These are phyloP conservation scores for Candida namnaoensis DNA, from an alignment of 805 yeast genomes.

Conservation along the genomic window DNA sequence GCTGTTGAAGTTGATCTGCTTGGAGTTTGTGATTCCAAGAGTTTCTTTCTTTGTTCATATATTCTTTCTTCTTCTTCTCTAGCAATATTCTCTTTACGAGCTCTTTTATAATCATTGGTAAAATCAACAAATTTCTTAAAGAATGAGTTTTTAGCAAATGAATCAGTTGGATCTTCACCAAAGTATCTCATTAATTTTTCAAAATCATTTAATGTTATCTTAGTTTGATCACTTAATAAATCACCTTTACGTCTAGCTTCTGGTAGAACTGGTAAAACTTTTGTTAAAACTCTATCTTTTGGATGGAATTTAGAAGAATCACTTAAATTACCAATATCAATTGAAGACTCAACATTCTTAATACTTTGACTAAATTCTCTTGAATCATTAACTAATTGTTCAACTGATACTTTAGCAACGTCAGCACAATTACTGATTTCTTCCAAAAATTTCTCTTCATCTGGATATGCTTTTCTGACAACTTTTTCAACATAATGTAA, in stretches of 20 bases:
- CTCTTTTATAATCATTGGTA: constrained; percentile 51
- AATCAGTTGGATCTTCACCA: constrained; percentile 57
- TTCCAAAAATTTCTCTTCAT: constrained; percentile 48
- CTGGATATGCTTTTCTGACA: constrained; percentile 58
- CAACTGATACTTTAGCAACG: constrained; percentile 54
- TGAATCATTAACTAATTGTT: constrained; percentile 52
- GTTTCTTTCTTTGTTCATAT: constrained; percentile 53
- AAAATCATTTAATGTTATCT: constrained; percentile 40
- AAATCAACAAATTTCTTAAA: constrained; percentile 55
- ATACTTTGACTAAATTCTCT: constrained; percentile 42
- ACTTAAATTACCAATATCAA: constrained; percentile 58
- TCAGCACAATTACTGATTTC: constrained; percentile 46
- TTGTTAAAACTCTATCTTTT: constrained; percentile 46
- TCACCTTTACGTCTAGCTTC: constrained; percentile 47
- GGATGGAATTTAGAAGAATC: constrained; percentile 60
- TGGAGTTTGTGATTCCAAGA: constrained; percentile 30
- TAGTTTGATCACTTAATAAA: constrained; percentile 40
- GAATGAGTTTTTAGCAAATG: constrained; percentile 48
- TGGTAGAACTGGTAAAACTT: constrained; percentile 43
- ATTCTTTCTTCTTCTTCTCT: constrained; percentile 61
- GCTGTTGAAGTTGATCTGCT: constrained; percentile 17
- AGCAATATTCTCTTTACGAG: constrained; percentile 54
- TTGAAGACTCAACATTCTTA: constrained; percentile 40
- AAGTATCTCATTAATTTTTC: constrained; percentile 57
- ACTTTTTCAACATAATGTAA: constrained; percentile 69